These are phyloP conservation scores for Leccinum boreale DNA, from an alignment of 768 basidiomycete genomes.

Conservation along the genomic window DNA sequence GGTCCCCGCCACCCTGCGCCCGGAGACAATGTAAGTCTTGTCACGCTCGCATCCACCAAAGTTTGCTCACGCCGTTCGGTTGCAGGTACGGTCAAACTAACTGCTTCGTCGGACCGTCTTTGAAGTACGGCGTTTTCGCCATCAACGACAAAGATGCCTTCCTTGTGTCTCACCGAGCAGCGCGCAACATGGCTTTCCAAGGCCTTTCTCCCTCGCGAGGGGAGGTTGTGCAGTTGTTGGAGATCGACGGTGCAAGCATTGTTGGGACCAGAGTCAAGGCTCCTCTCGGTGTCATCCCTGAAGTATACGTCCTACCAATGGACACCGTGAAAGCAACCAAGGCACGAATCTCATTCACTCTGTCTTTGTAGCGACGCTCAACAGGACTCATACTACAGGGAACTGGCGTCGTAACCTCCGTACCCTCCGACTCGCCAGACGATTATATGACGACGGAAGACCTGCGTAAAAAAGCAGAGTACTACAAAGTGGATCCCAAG, in stretches of 20 bases:
- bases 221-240: constrained; percentile 66
- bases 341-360: constrained; percentile 34
- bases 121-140: constrained; percentile 94
- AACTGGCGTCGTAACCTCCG: constrained; percentile 97
- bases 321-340: constrained; percentile 96
- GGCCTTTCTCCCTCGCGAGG: constrained; percentile 74
- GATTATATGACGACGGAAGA: constrained; percentile 90
- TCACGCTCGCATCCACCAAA: neutral
- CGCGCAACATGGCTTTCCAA: constrained; percentile 98
- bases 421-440: constrained; percentile 97
- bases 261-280: constrained; percentile 90
- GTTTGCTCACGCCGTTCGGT: constrained; percentile 2
- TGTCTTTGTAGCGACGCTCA: constrained; percentile 1
- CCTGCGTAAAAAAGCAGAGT: constrained; percentile 93
- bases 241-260: constrained; percentile 75
- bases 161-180: constrained; percentile 83
- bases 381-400: constrained; percentile 49
- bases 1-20: constrained; percentile 93
- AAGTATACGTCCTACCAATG: constrained; percentile 98
- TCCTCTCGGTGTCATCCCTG: constrained; percentile 74
- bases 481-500: constrained; percentile 88
- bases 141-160: constrained; percentile 84
- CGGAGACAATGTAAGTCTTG: constrained; percentile 85
- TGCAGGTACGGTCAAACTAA: constrained; percentile 96
- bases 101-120: constrained; percentile 86